These are phyloP conservation scores for Bruguiera gymnorhiza DNA, from an alignment of 345 rosid species.

Conservation along the genomic window DNA sequence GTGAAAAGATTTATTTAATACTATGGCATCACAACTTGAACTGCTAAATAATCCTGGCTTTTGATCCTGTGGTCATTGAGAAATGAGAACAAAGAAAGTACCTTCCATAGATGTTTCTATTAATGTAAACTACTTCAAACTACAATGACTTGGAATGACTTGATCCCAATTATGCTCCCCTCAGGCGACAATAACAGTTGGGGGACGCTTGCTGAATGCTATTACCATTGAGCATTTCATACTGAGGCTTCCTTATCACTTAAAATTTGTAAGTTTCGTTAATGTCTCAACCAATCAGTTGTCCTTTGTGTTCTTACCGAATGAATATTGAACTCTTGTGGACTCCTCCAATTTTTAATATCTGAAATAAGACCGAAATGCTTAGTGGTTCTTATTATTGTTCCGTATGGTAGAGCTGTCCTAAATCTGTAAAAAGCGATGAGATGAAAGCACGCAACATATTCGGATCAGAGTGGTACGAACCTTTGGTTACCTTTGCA, in stretches of 20 bases:
- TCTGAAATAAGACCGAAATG: too few species aligned
- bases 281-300: background rate
- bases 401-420: slow-evolving; percentile 48
- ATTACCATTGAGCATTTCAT: slow-evolving; percentile 89
- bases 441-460: slow-evolving; percentile 60
- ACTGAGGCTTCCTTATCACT: slow-evolving; percentile 84
- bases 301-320: background rate
- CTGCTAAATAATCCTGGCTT: background rate
- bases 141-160: background rate
- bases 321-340: background rate
- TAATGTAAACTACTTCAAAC: background rate
- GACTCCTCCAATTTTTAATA: background rate
- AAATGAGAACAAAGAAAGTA: background rate
- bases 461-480: slow-evolving; percentile 84
- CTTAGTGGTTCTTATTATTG: background rate
- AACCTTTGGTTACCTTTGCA: slow-evolving; percentile 81
- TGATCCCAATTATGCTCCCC: slow-evolving; percentile 9
- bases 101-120: background rate
- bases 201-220: slow-evolving; percentile 73
- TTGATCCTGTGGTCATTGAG: background rate
- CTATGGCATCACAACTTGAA: background rate
- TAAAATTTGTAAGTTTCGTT: slow-evolving; percentile 66
- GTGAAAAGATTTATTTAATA: background rate
- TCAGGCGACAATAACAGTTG: slow-evolving; percentile 76
- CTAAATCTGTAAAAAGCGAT: slow-evolving; percentile 63